A percentile compares a stretch with the other conserved stretches of the same genome.
Conservation (phyloP, 2,329 filamentous ascomycete genomes). For the Xylaria digitata region DNA sequence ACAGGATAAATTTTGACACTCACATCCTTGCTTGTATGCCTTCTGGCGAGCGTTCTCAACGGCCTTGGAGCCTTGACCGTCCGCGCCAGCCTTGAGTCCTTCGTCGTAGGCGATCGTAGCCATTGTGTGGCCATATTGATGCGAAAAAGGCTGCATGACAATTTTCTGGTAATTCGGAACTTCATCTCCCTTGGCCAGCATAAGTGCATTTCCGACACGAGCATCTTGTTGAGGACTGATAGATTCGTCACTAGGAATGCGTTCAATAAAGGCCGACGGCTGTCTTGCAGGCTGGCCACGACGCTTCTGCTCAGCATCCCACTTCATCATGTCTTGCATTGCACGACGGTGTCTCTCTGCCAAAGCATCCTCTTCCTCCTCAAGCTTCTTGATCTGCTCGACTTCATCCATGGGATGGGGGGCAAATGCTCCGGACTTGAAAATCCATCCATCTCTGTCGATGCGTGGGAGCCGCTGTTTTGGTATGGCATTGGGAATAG, state of each 20-base stretch:
- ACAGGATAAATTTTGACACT: neutral
- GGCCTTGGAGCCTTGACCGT: neutral
- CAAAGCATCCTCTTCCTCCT: neutral
- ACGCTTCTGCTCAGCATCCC: neutral
- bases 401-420: conserved; percentile 10
- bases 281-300: neutral
- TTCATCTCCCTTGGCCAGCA: neutral
- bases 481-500: conserved; percentile 22
- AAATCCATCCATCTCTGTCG: conserved; percentile 5
- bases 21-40: conserved; percentile 11
- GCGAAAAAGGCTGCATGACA: conserved; percentile 8
- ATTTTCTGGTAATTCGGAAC: neutral
- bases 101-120: conserved; percentile 16
- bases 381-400: neutral
- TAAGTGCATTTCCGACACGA: conserved; percentile 1
- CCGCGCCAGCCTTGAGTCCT: neutral
- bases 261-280: neutral
- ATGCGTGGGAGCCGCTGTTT: conserved; percentile 5
- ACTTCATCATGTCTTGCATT: conserved; percentile 3
- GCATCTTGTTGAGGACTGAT: neutral
- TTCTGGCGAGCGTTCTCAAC: neutral
- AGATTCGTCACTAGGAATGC: neutral
- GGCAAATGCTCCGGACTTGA: conserved; percentile 3
- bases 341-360: conserved; percentile 1
- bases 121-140: conserved; percentile 7